Base-by-base conservation (phyloP, 2,329 filamentous ascomycete species). In the Microsporum audouinii region DNA sequence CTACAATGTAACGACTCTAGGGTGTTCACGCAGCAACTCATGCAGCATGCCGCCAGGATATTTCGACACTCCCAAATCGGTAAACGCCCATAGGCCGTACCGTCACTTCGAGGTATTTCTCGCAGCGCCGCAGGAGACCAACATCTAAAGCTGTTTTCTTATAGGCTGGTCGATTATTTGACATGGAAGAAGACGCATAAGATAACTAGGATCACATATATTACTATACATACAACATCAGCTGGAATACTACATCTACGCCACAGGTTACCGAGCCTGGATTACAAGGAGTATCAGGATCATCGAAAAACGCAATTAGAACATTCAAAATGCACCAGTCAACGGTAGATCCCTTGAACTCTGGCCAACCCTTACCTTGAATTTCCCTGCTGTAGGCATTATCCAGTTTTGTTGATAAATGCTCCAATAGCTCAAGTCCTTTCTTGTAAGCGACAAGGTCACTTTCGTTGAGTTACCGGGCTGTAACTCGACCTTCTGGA, bases 401-500 rank as follows among this genome's bases (percentile, higher is more conserved):
- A 70, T 66, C 72, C 73, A 75, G 51, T 72, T 67, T 66, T 75
- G 72, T 5, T 62, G 63, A 5, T 39, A 61, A 1, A 69, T 69
- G 66, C 74, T 71, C 73, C 72, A 75, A 41, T 70, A 71, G 33
- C 71, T 73, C 12, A 75, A 49, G 64, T 75, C 73, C 36, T 71
- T 65, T 3, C 72, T 65, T 27, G 65, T 75, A 36, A 84, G 71
- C 29, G 74, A 70, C 63, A 84, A 83, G 2, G 63, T 65, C 5
- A 79, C 74, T 0, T 65, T 72, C 45, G 67, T 68, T 33, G 69
- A 75, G 68, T 77, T 71, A 0, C 79, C 78, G 0, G 74, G 65
- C 2, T 67, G 65, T 0, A 84, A 68, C 2, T 66, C 65, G 0
- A 80, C 65, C 70, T 83, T 84, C 2, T 80, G 76, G 61, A 84